phyloP scores from a whole-genome alignment of 768 basidiomycete genomes.

The Mrakia hoshinonis region DNA sequence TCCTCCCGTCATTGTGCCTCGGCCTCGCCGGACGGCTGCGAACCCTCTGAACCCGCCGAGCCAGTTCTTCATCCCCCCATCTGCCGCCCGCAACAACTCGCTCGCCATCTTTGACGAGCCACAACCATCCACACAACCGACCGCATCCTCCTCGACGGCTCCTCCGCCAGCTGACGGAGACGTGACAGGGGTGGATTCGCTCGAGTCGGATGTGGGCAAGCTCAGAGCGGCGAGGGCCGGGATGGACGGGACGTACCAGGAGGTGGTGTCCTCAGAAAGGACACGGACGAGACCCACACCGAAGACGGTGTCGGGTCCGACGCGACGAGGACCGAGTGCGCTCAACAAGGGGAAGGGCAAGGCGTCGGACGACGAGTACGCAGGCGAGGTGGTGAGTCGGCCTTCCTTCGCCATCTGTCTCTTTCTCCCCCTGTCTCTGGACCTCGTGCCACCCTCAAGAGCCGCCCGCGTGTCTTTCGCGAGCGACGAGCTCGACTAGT shows the following conservation, averaged over 20 bases:
- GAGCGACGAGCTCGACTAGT: not conserved
- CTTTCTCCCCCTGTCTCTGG: not conserved
- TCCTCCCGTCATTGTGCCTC: not conserved
- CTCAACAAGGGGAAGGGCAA: slow-evolving; percentile 9
- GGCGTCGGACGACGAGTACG: slow-evolving; percentile 16
- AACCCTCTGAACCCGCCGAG: slow-evolving; percentile 1
- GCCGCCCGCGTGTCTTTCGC: not conserved
- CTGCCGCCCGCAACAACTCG: not conserved
- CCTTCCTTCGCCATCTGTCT: not conserved
- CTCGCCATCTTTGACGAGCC: slow-evolving; percentile 1
- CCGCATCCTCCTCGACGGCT: not conserved
- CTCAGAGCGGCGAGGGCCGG: not conserved
- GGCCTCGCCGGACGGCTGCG: not conserved
- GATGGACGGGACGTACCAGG: not conserved
- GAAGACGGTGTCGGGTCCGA: slow-evolving; percentile 6
- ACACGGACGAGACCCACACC: not conserved
- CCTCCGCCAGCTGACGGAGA: not conserved
- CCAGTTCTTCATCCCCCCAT: slow-evolving; percentile 1
- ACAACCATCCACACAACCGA: not conserved
- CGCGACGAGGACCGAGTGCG: not conserved
- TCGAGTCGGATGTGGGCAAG: slow-evolving; percentile 1
- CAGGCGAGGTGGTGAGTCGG: slow-evolving; percentile 8
- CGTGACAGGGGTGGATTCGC: not conserved
- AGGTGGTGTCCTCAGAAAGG: not conserved
- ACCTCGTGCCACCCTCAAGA: too few species aligned